phyloP scores from a whole-genome alignment of 2,329 filamentous ascomycete species.

The Xylariaceae sp. region DNA sequence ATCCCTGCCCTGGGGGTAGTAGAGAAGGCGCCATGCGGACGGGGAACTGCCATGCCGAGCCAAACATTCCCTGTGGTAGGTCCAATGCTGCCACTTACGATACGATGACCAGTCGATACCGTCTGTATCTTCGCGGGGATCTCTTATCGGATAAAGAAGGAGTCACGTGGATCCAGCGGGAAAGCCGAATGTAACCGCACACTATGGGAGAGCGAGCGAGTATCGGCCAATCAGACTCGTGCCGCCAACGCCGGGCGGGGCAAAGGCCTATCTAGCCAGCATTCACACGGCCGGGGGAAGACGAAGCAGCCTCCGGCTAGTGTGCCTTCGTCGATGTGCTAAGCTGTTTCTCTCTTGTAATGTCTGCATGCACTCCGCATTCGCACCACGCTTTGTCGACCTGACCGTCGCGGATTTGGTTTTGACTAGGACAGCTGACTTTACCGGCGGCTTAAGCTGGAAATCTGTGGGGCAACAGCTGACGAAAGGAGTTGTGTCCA shows the following conservation, averaged over 20 bases:
- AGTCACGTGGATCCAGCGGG: constrained; percentile 28
- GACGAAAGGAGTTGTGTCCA: neutral
- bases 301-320: constrained; percentile 10
- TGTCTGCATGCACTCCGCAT: constrained; percentile 3
- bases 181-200: constrained; percentile 32
- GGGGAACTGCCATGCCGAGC: constrained; percentile 15
- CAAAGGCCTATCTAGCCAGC: constrained; percentile 1
- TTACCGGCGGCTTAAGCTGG: constrained; percentile 15
- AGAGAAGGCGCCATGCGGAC: constrained; percentile 21
- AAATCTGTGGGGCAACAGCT: constrained; percentile 11
- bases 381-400: constrained; percentile 1
- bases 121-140: constrained; percentile 18
- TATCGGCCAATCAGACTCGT: constrained; percentile 29
- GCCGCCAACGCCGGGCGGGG: constrained; percentile 16
- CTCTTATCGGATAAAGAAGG: constrained; percentile 24
- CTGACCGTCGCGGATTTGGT: constrained; percentile 2
- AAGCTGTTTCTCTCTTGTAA: neutral
- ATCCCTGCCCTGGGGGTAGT: constrained; percentile 2
- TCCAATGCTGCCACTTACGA: constrained; percentile 26
- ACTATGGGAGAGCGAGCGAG: constrained; percentile 9
- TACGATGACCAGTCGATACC: constrained; percentile 26
- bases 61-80: constrained; percentile 18
- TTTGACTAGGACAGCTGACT: constrained; percentile 1
- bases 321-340: neutral
- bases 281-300: neutral